A percentile compares a stretch with the other conserved stretches of the same genome.
These are phyloP conservation scores for Simplicillium sp. DNA, from an alignment of 2,329 filamentous ascomycete genomes.

Conservation along the genomic window DNA sequence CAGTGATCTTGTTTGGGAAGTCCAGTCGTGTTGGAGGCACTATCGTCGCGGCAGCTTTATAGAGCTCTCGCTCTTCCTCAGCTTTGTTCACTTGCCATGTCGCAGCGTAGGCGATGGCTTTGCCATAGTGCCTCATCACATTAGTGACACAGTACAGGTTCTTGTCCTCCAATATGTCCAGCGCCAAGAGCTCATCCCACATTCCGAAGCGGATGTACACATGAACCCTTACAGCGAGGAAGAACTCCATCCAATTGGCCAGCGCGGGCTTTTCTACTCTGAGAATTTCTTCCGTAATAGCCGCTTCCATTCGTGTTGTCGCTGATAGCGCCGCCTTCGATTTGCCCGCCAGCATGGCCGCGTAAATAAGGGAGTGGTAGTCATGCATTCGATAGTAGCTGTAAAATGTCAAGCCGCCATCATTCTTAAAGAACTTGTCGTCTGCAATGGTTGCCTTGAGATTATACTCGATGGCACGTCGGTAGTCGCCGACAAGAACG, in stretches of 20 bases:
- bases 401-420: constrained; percentile 59
- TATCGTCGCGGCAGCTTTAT: constrained; percentile 32
- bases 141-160: constrained; percentile 55
- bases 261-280: constrained; percentile 53
- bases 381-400: constrained; percentile 64
- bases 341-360: constrained; percentile 65
- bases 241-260: constrained; percentile 64
- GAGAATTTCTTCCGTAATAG: constrained; percentile 51
- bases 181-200: constrained; percentile 52
- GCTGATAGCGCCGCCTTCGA: constrained; percentile 51
- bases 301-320: constrained; percentile 44
- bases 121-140: constrained; percentile 56
- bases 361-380: constrained; percentile 64
- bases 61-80: constrained; percentile 32
- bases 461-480: constrained; percentile 55
- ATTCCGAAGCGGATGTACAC: constrained; percentile 60
- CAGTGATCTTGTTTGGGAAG: constrained; percentile 10
- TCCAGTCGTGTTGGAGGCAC: constrained; percentile 46
- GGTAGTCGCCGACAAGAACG: constrained; percentile 30
- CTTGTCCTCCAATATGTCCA: constrained; percentile 42
- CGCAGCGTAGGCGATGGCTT: constrained; percentile 53
- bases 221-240: constrained; percentile 53
- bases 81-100: constrained; percentile 41
- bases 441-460: constrained; percentile 55
- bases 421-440: constrained; percentile 47